A percentile compares a stretch with the other conserved stretches of the same genome.
Conservation (phyloP, 495 filamentous ascomycete species). For the Venustampulla echinocandica region DNA sequence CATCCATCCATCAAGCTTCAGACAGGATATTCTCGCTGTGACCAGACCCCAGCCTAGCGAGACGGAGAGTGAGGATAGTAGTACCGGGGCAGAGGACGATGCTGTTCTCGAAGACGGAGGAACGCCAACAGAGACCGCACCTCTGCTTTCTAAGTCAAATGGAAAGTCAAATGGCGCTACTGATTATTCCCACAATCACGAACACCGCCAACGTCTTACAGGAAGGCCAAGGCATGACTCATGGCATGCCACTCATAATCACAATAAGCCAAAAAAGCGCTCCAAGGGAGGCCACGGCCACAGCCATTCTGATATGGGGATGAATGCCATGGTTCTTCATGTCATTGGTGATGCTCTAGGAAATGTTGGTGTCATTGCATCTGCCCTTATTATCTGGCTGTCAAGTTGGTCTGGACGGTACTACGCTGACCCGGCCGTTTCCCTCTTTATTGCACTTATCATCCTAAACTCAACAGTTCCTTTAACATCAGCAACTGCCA, state of each 20-base stretch:
- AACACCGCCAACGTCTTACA: neutral
- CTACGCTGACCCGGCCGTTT: conserved; percentile 89
- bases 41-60: conserved; percentile 45
- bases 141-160: conserved; percentile 26
- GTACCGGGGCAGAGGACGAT: conserved; percentile 40
- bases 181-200: conserved; percentile 9
- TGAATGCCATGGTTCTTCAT: conserved; percentile 95
- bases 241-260: conserved; percentile 62
- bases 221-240: conserved; percentile 20
- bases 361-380: conserved; percentile 92
- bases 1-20: conserved; percentile 81
- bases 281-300: conserved; percentile 54
- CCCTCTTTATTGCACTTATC: conserved; percentile 91
- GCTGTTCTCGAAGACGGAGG: conserved; percentile 23
- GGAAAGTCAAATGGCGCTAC: conserved; percentile 11
- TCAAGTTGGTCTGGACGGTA: conserved; percentile 50
- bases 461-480: conserved; percentile 88
- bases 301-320: conserved; percentile 83
- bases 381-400: conserved; percentile 87
- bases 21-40: conserved; percentile 83
- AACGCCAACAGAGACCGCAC: conserved; percentile 36
- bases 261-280: conserved; percentile 63
- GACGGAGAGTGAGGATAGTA: conserved; percentile 43
- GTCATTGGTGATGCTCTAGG: conserved; percentile 94
- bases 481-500: conserved; percentile 84